Evolutionary conservation across 2,329 filamentous ascomycete genomes (phyloP).

Genomic region (Moelleriella libera): DNA sequence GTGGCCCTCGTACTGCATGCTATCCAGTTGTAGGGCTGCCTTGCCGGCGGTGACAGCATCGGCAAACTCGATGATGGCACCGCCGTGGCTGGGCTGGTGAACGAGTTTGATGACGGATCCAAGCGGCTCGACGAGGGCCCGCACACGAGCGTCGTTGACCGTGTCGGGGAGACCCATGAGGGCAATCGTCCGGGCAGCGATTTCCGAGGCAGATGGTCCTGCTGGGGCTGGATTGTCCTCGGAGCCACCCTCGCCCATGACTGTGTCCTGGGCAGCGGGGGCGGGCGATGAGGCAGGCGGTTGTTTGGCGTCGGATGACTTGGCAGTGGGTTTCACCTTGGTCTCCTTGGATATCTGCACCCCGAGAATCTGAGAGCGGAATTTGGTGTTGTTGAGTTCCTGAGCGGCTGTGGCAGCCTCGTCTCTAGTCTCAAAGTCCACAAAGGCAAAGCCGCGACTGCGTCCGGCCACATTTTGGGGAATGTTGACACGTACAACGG

Average conservation of each 20-base stretch:
- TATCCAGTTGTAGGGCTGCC: constrained; percentile 46
- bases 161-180: constrained; percentile 84
- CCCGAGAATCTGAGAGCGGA: constrained; percentile 51
- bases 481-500: constrained; percentile 57
- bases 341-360: constrained; percentile 46
- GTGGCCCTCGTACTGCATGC: constrained; percentile 37
- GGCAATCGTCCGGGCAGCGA: constrained; percentile 57
- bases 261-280: constrained; percentile 22
- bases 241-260: constrained; percentile 18
- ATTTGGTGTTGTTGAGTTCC: constrained; percentile 55
- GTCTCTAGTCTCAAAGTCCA: constrained; percentile 60
- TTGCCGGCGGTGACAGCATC: constrained; percentile 59
- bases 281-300: constrained; percentile 16
- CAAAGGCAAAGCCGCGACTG: constrained; percentile 65
- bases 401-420: constrained; percentile 52
- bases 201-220: constrained; percentile 30
- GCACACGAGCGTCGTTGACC: constrained; percentile 75
- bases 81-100: constrained; percentile 67
- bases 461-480: constrained; percentile 53
- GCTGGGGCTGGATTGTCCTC: constrained; percentile 2
- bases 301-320: constrained; percentile 19
- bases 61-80: constrained; percentile 72
- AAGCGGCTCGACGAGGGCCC: constrained; percentile 53
- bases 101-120: constrained; percentile 63
- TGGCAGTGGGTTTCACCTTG: constrained; percentile 42